A percentile compares a stretch with the other conserved stretches of the same genome.
phyloP scores from a whole-genome alignment of 78 protist species.

The Dictyostelium firmibasis region DNA sequence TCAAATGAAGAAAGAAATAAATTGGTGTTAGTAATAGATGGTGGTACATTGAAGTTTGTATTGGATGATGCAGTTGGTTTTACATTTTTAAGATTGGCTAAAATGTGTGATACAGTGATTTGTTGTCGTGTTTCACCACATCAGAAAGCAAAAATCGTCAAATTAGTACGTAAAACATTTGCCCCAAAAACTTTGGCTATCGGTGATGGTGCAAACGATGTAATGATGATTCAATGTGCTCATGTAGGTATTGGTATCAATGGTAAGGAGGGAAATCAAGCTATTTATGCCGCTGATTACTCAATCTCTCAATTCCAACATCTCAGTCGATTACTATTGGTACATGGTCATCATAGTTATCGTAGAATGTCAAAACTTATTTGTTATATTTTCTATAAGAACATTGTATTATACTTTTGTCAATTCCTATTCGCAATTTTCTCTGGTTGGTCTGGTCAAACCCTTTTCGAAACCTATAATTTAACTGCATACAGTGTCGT shows the following conservation, averaged over 20 bases:
- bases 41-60: constrained; percentile 37
- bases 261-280: constrained; percentile 93
- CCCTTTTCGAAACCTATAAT: constrained; percentile 82
- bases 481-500: constrained; percentile 82
- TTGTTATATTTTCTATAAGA: constrained; percentile 87
- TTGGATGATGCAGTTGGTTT: constrained; percentile 31
- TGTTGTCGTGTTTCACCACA: constrained; percentile 94
- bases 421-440: constrained; percentile 80
- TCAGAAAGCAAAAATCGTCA: constrained; percentile 84
- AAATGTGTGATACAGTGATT: constrained; percentile 74
- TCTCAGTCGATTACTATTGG: constrained; percentile 49
- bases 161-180: constrained; percentile 21
- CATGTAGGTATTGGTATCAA: constrained; percentile 95
- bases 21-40: constrained; percentile 70
- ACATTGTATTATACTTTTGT: constrained; percentile 49
- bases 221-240: constrained; percentile 87
- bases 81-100: constrained; percentile 34
- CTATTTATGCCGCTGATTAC: constrained; percentile 69
- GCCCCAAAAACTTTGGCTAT: constrained; percentile 81
- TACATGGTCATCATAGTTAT: constrained; percentile 95
- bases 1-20: background rate
- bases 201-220: constrained; percentile 89
- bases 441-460: constrained; percentile 79
- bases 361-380: constrained; percentile 85
- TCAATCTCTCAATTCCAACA: constrained; percentile 71